A percentile compares a stretch with the other conserved stretches of the same genome.
Evolutionary conservation across 805 yeast genomes (phyloP).

Genomic region (Zygosaccharomyces bailii): DNA sequence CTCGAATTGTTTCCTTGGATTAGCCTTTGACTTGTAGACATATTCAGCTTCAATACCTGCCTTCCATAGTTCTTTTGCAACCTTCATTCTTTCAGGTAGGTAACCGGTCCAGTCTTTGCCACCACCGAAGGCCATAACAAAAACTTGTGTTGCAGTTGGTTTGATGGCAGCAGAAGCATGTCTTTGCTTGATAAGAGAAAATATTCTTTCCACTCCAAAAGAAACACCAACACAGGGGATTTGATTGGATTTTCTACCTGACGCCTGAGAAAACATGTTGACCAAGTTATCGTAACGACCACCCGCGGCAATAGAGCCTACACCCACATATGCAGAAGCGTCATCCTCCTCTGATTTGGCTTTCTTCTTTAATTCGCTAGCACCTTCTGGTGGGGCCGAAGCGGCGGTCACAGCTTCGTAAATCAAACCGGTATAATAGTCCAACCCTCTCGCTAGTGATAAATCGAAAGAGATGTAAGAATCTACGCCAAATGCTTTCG

Average conservation of each 20-base stretch:
- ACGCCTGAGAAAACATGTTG: conserved; percentile 88
- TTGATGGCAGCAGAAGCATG: conserved; percentile 59
- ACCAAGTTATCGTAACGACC: conserved; percentile 96
- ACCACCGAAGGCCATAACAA: conserved; percentile 97
- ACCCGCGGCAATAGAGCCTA: conserved; percentile 98
- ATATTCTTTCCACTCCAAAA: conserved; percentile 93
- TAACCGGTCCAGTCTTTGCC: conserved; percentile 96
- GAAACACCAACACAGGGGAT: conserved; percentile 98
- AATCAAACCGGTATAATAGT: conserved; percentile 94
- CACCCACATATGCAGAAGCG: conserved; percentile 93
- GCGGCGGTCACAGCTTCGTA: conserved; percentile 95
- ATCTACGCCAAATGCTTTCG: conserved; percentile 77
- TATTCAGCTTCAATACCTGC: conserved; percentile 89
- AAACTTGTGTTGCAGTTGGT: conserved; percentile 88
- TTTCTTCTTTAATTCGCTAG: conserved; percentile 59
- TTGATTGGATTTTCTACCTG: conserved; percentile 70
- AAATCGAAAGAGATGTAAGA: conserved; percentile 76
- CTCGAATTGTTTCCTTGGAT: conserved; percentile 93
- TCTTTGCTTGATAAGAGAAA: conserved; percentile 82
- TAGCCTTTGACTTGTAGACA: conserved; percentile 88
- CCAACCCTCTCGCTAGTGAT: conserved; percentile 95
- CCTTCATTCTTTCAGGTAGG: conserved; percentile 83
- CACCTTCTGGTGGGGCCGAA: conserved; percentile 90
- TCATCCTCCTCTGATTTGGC: conserved; percentile 51
- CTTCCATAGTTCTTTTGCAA: conserved; percentile 80